Base-by-base conservation (phyloP, 225 moss, liverwort and hornwort genomes). In the Takakia lepidozioides region DNA sequence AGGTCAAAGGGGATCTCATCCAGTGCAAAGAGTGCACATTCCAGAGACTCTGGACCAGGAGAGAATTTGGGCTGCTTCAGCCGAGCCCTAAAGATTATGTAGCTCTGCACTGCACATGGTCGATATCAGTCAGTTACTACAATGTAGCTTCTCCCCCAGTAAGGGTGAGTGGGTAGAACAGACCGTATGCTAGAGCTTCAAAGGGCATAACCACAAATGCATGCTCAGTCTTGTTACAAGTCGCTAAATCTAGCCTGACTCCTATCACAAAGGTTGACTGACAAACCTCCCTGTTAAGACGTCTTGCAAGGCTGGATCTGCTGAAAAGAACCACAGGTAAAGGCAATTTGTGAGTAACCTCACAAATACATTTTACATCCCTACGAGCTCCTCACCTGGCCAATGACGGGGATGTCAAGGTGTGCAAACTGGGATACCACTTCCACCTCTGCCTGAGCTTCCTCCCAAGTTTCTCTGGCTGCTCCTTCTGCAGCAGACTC, bases 401-500 rank as follows among this genome's bases (percentile, higher is more conserved):
- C 98, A 26, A 98, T 74, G 21, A 87, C 49, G 5, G 98, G 98
- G 22, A 91, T 83, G 55, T 98, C 98, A 43, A 98, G 69, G 55
- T 87, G 98, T 16, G 87, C 87, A 68, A 98, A 98, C 50, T 81
- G 85, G 56, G 82, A 62, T 25, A 87, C 48, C 40, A 98, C 62
- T 68, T 98, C 82, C 19, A 98, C 98, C 19, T 81, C 73, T 51
- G 98, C 98, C 46, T 59, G 80, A 69, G 98, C 91, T 78, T 98
- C 98, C 71, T 98, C 98, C 65, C 71, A 60, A 29, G 98, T 98
- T 60, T 98, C 98, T 51, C 98, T 78, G 8, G 78, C 91, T 43
- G 98, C 98, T 64, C 98, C 98, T 65, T 98, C 98, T 13, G 91
- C 91, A 59, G 98, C 87, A 24, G 98, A 98, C 57, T 98, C 98